Evolutionary conservation across 768 basidiomycete species (phyloP), one percentile per base, ranked within the genome.

Genomic region (Chalciporus pseudorubinellus): DNA sequence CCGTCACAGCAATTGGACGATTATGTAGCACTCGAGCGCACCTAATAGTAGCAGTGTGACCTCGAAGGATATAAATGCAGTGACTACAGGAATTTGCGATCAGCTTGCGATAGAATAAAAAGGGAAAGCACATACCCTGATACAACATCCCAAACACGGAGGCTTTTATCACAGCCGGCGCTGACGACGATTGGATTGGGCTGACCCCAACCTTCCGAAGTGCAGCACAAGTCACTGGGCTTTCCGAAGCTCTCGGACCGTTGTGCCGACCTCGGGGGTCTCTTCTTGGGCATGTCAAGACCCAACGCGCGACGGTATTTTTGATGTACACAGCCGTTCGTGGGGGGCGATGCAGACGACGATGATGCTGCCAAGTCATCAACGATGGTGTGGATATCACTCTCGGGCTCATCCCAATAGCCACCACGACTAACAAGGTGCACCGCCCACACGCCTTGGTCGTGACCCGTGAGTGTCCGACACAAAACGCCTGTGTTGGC

Each of bases 81-180:
- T 81, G 77, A 9, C 79, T 80, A 44, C 5, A 44, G 11, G 22
- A 4, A 38, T 5, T 3, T 1, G 6, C 39, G 16, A 49, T 59
- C 20, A 68, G 53, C 26, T 6, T 13, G 39, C 1, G 21, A 39
- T 18, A 48, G 33, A 34, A 54, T 20, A 14, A 19, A 14, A 24
- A 7, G 0, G 16, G 11, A 28, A 36, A 20, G 16, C 3, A 64
- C 83, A 43, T 62, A 95, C 87, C 94, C 94, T 16, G 89, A 83
- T 45, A 81, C 77, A 7, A 88, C 81, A 63, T 97, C 92, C 95
- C 95, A 98, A 0, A 99, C 91, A 31, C 87, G 77, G n/a, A 99
- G 72, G 40, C 82, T 80, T 59, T 94, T 87, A 64, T 99, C 95
- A 61, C 95, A 97, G 5, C 94, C 95, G 1, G 91, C 95, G 53